Percentiles rank a stretch among this genome's conserved stretches.
phyloP scores from a whole-genome alignment of 2,329 filamentous ascomycete species.

The Xylariaceae sp. region DNA sequence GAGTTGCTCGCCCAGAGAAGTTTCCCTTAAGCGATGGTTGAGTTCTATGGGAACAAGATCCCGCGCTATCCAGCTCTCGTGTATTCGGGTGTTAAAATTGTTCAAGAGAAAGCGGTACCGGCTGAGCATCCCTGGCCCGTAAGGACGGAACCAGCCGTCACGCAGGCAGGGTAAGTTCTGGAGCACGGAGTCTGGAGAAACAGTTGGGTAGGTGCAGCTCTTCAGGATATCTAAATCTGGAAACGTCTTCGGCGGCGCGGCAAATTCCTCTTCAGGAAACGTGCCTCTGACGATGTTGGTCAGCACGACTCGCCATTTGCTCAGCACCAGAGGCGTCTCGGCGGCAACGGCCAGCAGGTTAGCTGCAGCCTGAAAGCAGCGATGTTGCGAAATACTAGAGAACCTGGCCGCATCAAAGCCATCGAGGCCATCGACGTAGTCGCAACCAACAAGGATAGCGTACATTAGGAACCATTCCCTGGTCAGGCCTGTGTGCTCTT shows the following conservation, averaged over 20 bases:
- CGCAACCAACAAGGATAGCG: slow-evolving; percentile 35
- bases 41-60: slow-evolving; percentile 32
- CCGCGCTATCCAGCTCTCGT: slow-evolving; percentile 28
- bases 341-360: slow-evolving; percentile 18
- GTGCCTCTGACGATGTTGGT: slow-evolving; percentile 21
- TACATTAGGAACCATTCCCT: slow-evolving; percentile 32
- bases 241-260: slow-evolving; percentile 22
- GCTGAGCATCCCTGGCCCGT: slow-evolving; percentile 25
- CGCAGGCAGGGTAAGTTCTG: slow-evolving; percentile 24
- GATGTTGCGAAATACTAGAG: slow-evolving; percentile 27
- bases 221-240: slow-evolving; percentile 19
- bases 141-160: slow-evolving; percentile 30
- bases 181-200: slow-evolving; percentile 26
- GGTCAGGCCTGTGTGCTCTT: slow-evolving; percentile 21
- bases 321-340: slow-evolving; percentile 22
- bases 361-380: slow-evolving; percentile 27
- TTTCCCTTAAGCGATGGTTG: slow-evolving; percentile 27
- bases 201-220: slow-evolving; percentile 17
- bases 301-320: slow-evolving; percentile 31
- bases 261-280: slow-evolving; percentile 21
- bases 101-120: slow-evolving; percentile 28
- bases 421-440: slow-evolving; percentile 30
- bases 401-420: slow-evolving; percentile 27
- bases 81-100: slow-evolving; percentile 31
- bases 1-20: background rate